Evolutionary conservation across 202 grass and related monocot species (phyloP), one percentile per base, ranked within the genome.

Genomic region (Hordeum pubiflorum): DNA sequence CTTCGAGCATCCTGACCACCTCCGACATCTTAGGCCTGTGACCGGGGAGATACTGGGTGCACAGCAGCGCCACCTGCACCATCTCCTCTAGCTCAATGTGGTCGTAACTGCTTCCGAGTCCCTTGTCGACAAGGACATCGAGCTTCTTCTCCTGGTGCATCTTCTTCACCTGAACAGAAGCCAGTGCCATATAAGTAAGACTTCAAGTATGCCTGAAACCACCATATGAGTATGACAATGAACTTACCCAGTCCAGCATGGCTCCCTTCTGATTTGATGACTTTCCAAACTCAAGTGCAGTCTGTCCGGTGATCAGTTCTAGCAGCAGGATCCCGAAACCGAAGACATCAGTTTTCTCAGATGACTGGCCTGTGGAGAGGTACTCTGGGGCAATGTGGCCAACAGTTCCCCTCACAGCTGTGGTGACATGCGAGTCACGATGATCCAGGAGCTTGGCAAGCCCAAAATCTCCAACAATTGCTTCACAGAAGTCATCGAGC

Each of bases 331-430:
- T 91, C 69, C 94, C 94, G 32, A 97, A 97, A 29, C 94, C 94
- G 32, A 92, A 97, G 21, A 97, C 91, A 23, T 97, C 94, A 10
- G 94, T 97, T 86, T 97, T 97, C 79, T 97, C 94, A 7, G 94
- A 97, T 26, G 93, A 97, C 72, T 97, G 94, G 21, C 91, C 94
- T 0, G 94, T 97, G 14, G 91, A 94, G 77, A 97, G 89, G 72
- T 97, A 97, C 70, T 97, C 94, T 2, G 94, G 94, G 11, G 94
- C 94, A 79, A 97, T 97, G 77, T 97, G 94, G 4, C 94, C 94
- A 0, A 94, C 91, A 3, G 94, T 97, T 43, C 94, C 94, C 55
- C 94, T 75, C 13, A 97, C 94, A 9, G 94, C 91, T 26, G 91
- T 97, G 5, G 94, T 97, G 34, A 97, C 94, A 86, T 97, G 94